Evolutionary conservation across 1,284 basidiomycete genomes (phyloP), one percentile per base, ranked within the genome.

Genomic region (Puccinia coronata): DNA sequence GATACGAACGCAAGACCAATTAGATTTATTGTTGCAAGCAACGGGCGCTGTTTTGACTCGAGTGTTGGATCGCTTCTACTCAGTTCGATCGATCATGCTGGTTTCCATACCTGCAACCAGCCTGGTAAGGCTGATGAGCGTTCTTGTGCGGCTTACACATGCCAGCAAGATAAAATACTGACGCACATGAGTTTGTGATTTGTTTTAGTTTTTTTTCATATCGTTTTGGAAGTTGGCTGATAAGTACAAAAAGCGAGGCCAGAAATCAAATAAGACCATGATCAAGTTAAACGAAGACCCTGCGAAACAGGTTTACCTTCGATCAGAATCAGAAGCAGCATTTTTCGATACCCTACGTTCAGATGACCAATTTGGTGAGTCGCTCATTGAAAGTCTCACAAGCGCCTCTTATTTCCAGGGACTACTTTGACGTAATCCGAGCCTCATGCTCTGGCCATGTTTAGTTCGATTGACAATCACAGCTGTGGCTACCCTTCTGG

Each of bases 361-460:
- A 67, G 63, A 67, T 67, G 23, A 12, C 23, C 63, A 67, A 28
- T 67, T 67, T 67, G n/a, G 63, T 67, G n/a, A 67, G 63, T 47
- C 11, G 12, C 25, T n/a, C 23, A 43, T 0, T 11, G n/a, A 67
- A 12, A 51, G 4, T 47, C 18, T 67, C 36, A 28, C 36, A 67
- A 14, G 39, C n/a, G n/a, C n/a, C 23, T 67, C 41, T 43, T 18
- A 31, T 47, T 6, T 12, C 25, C 0, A 43, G 63, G 41, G 5
- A 28, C 23, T 67, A 5, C 3, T 6, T 25, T 47, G n/a, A 20
- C 11, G 2, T 47, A 65, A n/a, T n/a, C 12, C 11, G 20, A 8
- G 16, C 11, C 41, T 34, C 23, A 2, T 28, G 34, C 28, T 61
- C 20, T 39, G 57, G 57, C 34, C 4, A 20, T 11, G 18, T 43